These are phyloP conservation scores for Pleurostoma richardsiae DNA, from an alignment of 2,329 filamentous ascomycete species.

Conservation along the genomic window DNA sequence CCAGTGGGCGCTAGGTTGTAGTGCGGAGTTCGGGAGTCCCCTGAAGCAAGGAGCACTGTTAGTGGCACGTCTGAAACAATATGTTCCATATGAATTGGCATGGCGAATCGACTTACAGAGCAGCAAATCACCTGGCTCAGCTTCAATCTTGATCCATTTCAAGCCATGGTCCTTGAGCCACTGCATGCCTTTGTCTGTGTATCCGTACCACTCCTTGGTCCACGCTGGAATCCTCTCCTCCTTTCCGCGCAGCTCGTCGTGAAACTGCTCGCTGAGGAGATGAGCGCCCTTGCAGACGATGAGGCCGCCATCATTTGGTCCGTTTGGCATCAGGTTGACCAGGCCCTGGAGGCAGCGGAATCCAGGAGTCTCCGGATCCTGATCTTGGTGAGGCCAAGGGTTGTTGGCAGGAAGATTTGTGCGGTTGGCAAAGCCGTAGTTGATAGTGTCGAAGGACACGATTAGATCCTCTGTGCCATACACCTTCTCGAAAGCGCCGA, in stretches of 20 bases:
- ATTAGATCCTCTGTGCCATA: slow-evolving; percentile 39
- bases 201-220: slow-evolving; percentile 28
- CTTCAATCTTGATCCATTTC: slow-evolving; percentile 29
- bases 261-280: slow-evolving; percentile 25
- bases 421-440: slow-evolving; percentile 35
- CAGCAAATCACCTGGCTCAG: slow-evolving; percentile 36
- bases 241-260: slow-evolving; percentile 21
- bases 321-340: slow-evolving; percentile 36
- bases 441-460: slow-evolving; percentile 43
- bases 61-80: too few relatives aligned
- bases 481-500: slow-evolving; percentile 38
- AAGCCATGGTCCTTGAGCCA: slow-evolving; percentile 26
- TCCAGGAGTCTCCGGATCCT: slow-evolving; percentile 34
- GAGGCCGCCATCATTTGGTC: slow-evolving; percentile 38
- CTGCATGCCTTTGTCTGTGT: slow-evolving; percentile 26
- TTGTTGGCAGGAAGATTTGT: slow-evolving; percentile 27
- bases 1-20: slow-evolving; percentile 30
- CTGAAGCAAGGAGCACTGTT: too few relatives aligned
- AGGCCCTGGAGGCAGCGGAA: slow-evolving; percentile 44
- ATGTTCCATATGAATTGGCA: background rate
- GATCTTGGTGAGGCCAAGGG: slow-evolving; percentile 41
- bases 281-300: slow-evolving; percentile 27
- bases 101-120: slow-evolving; percentile 19
- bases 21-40: slow-evolving; percentile 33
- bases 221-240: slow-evolving; percentile 27